Evolutionary conservation across 257 asterid genomes (phyloP).

Genomic region (Jasminum sambac): DNA sequence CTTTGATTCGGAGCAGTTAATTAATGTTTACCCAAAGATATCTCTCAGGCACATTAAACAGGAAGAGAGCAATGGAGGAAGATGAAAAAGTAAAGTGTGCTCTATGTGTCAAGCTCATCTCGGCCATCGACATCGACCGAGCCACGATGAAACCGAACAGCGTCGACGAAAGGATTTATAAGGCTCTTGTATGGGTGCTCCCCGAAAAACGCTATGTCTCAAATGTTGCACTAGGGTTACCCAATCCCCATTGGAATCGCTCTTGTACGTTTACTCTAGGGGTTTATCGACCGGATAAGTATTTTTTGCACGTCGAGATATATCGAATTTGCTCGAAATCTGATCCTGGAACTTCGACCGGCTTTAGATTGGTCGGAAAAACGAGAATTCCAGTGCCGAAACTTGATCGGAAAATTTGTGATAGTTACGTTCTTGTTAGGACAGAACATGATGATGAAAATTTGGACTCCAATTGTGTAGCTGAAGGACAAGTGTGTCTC

Average conservation of each 20-base stretch:
- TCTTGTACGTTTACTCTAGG: not conserved
- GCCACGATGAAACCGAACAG: not conserved
- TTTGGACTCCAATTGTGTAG: not conserved
- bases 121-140: not conserved
- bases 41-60: not conserved
- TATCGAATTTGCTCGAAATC: not conserved
- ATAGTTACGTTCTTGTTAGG: not conserved
- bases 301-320: conserved; percentile 1
- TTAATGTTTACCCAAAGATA: not conserved
- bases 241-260: not conserved
- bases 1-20: not conserved
- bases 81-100: not conserved
- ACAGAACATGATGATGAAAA: not conserved
- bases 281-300: not conserved
- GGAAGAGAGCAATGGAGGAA: not conserved
- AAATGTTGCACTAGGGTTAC: not conserved
- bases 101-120: not conserved
- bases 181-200: not conserved
- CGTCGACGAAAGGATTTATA: not conserved
- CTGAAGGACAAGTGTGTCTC: not conserved
- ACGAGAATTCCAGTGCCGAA: conserved; percentile 17
- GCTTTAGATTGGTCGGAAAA: conserved; percentile 6
- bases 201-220: not conserved
- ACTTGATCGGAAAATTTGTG: not conserved
- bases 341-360: conserved; percentile 18